phyloP scores from a whole-genome alignment of 176 grass and related monocot species.

The Areca catechu region DNA sequence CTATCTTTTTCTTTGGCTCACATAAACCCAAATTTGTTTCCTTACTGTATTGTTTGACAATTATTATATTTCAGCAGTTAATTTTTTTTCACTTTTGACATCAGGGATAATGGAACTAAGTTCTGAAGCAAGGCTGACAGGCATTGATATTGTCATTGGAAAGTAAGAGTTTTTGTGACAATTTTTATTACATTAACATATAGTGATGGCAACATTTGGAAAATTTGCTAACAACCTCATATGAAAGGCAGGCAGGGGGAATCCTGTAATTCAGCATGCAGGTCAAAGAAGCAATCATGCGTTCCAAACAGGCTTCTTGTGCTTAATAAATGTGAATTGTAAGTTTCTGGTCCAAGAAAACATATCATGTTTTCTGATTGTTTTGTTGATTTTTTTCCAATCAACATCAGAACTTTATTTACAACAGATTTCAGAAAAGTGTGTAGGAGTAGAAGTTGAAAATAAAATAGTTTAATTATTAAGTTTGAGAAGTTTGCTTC shows the following conservation, averaged over 20 bases:
- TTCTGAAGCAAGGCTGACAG: conserved; percentile 50
- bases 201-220: conserved; percentile 6
- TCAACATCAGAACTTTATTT: no score
- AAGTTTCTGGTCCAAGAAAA: conserved; percentile 30
- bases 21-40: not conserved
- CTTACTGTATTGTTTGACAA: no score
- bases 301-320: conserved; percentile 61
- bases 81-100: conserved; percentile 25
- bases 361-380: not conserved
- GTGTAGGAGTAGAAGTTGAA: no score
- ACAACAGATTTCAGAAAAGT: no score
- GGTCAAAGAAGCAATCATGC: conserved; percentile 64
- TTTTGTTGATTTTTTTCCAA: not conserved
- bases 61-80: not conserved
- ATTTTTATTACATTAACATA: not conserved
- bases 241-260: conserved; percentile 55
- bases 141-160: conserved; percentile 69
- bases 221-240: conserved; percentile 18
- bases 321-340: conserved; percentile 81
- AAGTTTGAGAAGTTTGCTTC: no score
- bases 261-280: conserved; percentile 66
- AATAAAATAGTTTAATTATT: no score
- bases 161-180: conserved; percentile 38
- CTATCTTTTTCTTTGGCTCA: not conserved
- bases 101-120: conserved; percentile 46